Evolutionary conservation across 2,329 filamentous ascomycete genomes (phyloP).

Genomic region (Penicillium sp.): DNA sequence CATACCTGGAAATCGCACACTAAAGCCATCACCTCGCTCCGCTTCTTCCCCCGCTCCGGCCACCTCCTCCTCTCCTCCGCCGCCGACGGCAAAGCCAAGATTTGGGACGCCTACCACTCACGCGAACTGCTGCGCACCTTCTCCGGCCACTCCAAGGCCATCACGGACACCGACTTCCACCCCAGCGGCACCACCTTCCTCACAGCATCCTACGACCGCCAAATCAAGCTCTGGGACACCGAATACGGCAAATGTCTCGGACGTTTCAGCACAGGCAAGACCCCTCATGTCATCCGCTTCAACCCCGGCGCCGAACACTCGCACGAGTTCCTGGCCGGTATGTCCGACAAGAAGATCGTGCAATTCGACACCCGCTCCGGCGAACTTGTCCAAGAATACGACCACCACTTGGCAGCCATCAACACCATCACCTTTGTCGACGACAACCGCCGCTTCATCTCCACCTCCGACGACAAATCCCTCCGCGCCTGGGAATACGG

Average conservation of each 20-base stretch:
- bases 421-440: conserved; percentile 97
- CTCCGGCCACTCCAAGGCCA: conserved; percentile 76
- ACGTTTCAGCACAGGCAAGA: conserved; percentile 88
- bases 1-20: conserved; percentile 80
- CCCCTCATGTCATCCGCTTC: conserved; percentile 87
- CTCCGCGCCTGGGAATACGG: conserved; percentile 96
- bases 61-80: conserved; percentile 83
- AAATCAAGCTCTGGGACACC: conserved; percentile 97
- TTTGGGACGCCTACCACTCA: conserved; percentile 90
- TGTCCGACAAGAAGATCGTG: conserved; percentile 98
- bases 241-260: conserved; percentile 82
- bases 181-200: conserved; percentile 73
- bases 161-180: conserved; percentile 86
- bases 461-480: conserved; percentile 93
- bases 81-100: conserved; percentile 81
- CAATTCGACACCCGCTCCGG: conserved; percentile 83
- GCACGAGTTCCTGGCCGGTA: conserved; percentile 87
- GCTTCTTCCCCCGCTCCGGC: conserved; percentile 79
- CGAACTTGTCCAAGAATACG: conserved; percentile 89
- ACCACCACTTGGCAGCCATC: conserved; percentile 93
- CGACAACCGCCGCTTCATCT: conserved; percentile 89
- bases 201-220: conserved; percentile 83
- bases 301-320: conserved; percentile 69
- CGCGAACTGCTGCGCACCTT: conserved; percentile 85
- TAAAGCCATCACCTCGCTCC: conserved; percentile 77